Base-by-base conservation (phyloP, 176 grass and related monocot genomes). In the Zea luxurians region DNA sequence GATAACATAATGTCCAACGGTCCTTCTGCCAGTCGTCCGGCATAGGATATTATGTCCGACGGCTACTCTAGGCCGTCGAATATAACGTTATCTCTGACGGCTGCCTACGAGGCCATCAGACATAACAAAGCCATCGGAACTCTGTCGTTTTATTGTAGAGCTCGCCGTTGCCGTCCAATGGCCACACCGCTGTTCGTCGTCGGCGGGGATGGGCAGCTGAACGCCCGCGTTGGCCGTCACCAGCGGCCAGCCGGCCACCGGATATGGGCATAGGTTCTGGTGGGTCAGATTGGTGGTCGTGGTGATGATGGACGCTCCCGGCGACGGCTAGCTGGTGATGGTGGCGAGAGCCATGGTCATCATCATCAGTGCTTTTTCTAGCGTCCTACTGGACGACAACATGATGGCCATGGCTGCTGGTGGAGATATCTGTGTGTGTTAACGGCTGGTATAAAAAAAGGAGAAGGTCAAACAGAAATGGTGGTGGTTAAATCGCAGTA, bases 221-320 rank as follows among this genome's bases (percentile, higher is more conserved):
- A 68, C 3, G 64, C 81, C 72, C 5, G 41, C 11, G 64, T 83
- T 83, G 3, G 73, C 41, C 15, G 64, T 83, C 27, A 83, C 17
- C 9, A 76, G 71, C 7, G 81, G 81, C 81, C 81, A 76, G 2
- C n/a, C n/a, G n/a, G n/a, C n/a, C 27, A 83, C 27, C 0, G 72
- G 81, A 63, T 40, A 76, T 13, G 72, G 5, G 41, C 81, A 76
- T 10, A 83, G 81, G 64, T 83, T 83, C 73, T 83, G 81, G 52
- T 76, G 81, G 11, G 81, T 83, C 7, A 83, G 73, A 63, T 68
- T 83, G 2, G 27, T 27, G 27, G 27, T 27, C 27, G 73, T 8
- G 50, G 71, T 46, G 13, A 46, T 2, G 43, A 8, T 45, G 43
- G 43, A 45, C 8, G 43, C 43, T 6, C 3, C 43, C 27, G 48